These are phyloP conservation scores for Candida stauntonica DNA, from an alignment of 805 yeast genomes.

Conservation along the genomic window DNA sequence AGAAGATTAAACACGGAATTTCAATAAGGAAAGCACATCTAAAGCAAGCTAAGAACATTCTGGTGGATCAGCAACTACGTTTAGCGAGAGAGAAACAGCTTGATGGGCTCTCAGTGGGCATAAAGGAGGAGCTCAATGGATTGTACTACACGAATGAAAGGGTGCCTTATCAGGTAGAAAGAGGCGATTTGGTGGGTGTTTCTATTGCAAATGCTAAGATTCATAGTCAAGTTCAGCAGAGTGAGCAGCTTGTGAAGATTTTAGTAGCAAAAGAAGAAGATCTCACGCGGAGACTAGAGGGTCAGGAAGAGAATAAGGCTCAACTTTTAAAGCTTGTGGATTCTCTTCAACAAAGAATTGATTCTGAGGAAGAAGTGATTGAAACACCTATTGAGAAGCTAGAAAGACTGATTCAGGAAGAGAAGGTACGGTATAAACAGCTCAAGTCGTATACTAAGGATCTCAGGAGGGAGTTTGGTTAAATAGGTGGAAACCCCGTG, in stretches of 20 bases:
- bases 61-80: constrained; percentile 6
- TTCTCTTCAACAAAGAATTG: background rate
- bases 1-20: background rate
- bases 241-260: constrained; percentile 1
- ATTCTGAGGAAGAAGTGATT: background rate
- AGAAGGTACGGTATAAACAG: constrained; percentile 9
- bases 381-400: background rate
- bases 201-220: constrained; percentile 15
- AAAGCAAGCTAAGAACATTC: constrained; percentile 7
- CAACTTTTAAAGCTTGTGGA: constrained; percentile 3
- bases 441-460: constrained; percentile 6
- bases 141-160: constrained; percentile 13
- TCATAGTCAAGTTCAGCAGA: constrained; percentile 15
- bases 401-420: constrained; percentile 8
- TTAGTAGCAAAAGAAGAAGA: background rate
- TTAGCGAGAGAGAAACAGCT: constrained; percentile 1
- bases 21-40: constrained; percentile 7
- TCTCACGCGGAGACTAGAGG: constrained; percentile 3
- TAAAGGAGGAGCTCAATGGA: constrained; percentile 9
- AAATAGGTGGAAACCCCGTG: too few relatives aligned
- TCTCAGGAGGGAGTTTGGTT: too few relatives aligned
- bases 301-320: constrained; percentile 3
- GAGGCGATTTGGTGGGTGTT: constrained; percentile 25
- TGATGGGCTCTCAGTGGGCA: background rate
- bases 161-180: constrained; percentile 18